Evolutionary conservation across 306 rosid species (phyloP).

Genomic region (Urtica urens): DNA sequence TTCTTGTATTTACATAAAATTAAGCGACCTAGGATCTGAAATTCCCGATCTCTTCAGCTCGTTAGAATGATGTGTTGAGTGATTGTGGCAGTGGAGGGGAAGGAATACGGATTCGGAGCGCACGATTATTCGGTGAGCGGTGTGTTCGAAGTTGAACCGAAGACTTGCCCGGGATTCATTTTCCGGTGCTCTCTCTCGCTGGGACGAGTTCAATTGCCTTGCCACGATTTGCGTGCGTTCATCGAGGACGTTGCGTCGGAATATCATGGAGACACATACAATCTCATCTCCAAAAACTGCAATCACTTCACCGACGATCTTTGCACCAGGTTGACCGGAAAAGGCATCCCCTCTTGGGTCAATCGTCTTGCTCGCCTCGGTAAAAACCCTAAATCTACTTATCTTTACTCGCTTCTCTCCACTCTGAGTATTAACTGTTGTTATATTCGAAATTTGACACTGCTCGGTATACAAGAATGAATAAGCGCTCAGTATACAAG

Average conservation of each 20-base stretch:
- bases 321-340: conserved; percentile 52
- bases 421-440: too few relatives aligned
- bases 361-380: conserved; percentile 96
- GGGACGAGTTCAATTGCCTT: conserved; percentile 42
- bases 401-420: too few relatives aligned
- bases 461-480: too few relatives aligned
- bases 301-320: conserved; percentile 89
- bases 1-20: background rate
- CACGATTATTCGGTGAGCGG: conserved; percentile 89
- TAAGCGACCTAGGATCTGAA: background rate
- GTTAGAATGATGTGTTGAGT: background rate
- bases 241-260: conserved; percentile 68
- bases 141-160: conserved; percentile 93
- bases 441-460: too few relatives aligned
- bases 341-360: conserved; percentile 83
- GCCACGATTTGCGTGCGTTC: conserved; percentile 53
- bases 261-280: conserved; percentile 93
- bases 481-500: too few relatives aligned
- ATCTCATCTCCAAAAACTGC: conserved; percentile 90
- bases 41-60: too few relatives aligned
- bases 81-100: conserved; percentile 58
- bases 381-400: conserved; percentile 15
- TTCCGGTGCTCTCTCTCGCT: conserved; percentile 60
- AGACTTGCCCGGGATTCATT: conserved; percentile 77
- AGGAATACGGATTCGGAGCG: conserved; percentile 94